Percentiles rank a stretch among this genome's conserved stretches.
phyloP scores from a whole-genome alignment of 1,284 basidiomycete genomes.

The Lentinula novae-zelandiae region DNA sequence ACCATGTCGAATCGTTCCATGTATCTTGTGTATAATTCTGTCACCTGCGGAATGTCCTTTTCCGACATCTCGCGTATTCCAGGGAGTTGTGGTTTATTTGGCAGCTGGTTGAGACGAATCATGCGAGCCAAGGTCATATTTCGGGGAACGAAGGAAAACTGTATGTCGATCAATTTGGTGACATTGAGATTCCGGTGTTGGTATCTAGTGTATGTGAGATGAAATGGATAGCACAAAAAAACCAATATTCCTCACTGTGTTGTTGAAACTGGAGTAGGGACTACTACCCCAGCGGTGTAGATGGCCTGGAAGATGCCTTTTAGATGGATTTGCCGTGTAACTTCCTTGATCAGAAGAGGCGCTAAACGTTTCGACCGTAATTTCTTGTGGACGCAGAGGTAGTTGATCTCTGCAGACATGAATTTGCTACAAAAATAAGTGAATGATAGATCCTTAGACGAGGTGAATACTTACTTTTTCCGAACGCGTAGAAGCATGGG shows the following conservation, averaged over 20 bases:
- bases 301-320: slow-evolving; percentile 95
- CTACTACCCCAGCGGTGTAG: slow-evolving; percentile 89
- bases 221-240: neutral
- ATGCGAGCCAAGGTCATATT: slow-evolving; percentile 85
- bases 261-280: slow-evolving; percentile 87
- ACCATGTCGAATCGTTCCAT: slow-evolving; percentile 86
- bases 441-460: too few species aligned
- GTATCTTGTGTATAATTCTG: slow-evolving; percentile 75
- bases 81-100: slow-evolving; percentile 44
- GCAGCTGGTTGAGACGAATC: slow-evolving; percentile 71
- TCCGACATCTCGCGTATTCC: slow-evolving; percentile 89
- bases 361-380: slow-evolving; percentile 93
- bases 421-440: slow-evolving; percentile 48
- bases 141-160: slow-evolving; percentile 85
- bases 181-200: slow-evolving; percentile 93
- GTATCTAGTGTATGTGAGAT: slow-evolving; percentile 51
- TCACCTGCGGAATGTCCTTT: slow-evolving; percentile 72
- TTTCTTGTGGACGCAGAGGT: slow-evolving; percentile 98
- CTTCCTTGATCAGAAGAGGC: slow-evolving; percentile 97
- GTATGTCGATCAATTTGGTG: slow-evolving; percentile 87
- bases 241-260: slow-evolving; percentile 54
- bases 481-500: slow-evolving; percentile 82
- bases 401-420: slow-evolving; percentile 90
- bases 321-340: slow-evolving; percentile 90
- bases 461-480: slow-evolving; percentile 52